A percentile compares a stretch with the other conserved stretches of the same genome.
Conservation (phyloP, 768 basidiomycete genomes). For the Podaxis carcinomalis region DNA sequence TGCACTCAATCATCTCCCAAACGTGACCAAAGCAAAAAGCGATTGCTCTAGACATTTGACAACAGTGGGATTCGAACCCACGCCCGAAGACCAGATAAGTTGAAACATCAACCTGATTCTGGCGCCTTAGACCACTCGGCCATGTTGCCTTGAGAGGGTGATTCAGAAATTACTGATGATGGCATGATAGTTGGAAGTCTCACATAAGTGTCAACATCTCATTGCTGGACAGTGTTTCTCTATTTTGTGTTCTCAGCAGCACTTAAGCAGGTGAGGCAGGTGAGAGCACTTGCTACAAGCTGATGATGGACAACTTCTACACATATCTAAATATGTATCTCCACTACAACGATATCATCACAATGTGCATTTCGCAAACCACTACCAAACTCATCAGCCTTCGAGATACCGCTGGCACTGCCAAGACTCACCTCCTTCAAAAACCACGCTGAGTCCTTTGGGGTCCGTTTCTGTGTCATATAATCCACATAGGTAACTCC, state of each 20-base stretch:
- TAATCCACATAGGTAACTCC: slow-evolving; percentile 70
- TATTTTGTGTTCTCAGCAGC: no score
- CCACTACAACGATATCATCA: neutral
- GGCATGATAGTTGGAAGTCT: no score
- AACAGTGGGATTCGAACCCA: slow-evolving; percentile 31
- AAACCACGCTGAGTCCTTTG: slow-evolving; percentile 57
- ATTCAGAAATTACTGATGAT: no score
- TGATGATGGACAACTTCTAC: no score
- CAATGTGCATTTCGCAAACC: slow-evolving; percentile 14
- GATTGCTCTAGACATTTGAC: slow-evolving; percentile 1
- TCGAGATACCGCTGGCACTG: neutral
- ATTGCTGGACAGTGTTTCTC: no score
- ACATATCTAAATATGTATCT: neutral
- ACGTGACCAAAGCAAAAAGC: neutral
- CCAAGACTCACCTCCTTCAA: slow-evolving; percentile 29
- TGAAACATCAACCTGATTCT: slow-evolving; percentile 13
- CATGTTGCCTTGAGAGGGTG: slow-evolving; percentile 12
- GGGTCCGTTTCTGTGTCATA: slow-evolving; percentile 55
- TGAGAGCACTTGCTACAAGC: no score
- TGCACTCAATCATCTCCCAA: neutral
- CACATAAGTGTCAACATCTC: no score
- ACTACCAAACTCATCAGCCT: slow-evolving; percentile 10
- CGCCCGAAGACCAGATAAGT: slow-evolving; percentile 23
- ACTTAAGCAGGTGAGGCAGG: no score
- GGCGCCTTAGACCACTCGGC: slow-evolving; percentile 20